Base-by-base conservation (phyloP, 768 basidiomycete species). In the Mycena amicta region DNA sequence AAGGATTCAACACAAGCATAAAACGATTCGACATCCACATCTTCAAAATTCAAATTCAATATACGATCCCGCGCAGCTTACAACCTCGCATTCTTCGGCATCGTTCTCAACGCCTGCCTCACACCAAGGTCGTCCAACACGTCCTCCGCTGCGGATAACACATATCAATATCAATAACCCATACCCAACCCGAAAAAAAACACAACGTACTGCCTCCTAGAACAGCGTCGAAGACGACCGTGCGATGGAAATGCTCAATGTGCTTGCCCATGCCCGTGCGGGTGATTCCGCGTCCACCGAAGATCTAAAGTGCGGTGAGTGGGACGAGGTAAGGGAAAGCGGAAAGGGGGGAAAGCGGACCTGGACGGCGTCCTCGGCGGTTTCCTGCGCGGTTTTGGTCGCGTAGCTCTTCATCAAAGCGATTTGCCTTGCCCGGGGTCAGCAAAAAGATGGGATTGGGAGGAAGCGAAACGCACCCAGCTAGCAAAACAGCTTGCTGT, bases 231-330 rank as follows among this genome's bases (percentile, higher is more conserved):
- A 75, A 75, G 5, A 71, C 69, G 11, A 74, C 71, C 4, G 74
- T 76, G 37, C 75, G 57, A 50, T 75, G 72, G 25, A 25, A 45
- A 28, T 86, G 85, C 62, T 88, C 86, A 41, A 86, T 77, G 55
- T 78, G 72, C 43, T 69, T 75, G 33, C 87, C 87, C 84, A 86
- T 86, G 8, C 92, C 92, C 15, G 84, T 84, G 69, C 81, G 80
- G 27, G 93, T 93, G 57, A 95, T 84, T 47, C 90, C 93, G 55
- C 93, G 83, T 8, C 93, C 93, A 64, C 93, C 92, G 62, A 93
- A 93, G 43, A 45, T 45, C 43, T 37, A 37, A 37, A 18, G 33
- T 8, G 8, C n/a, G n/a, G n/a, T n/a, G n/a, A n/a, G n/a, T n/a
- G n/a, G n/a, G n/a, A n/a, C n/a, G n/a, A n/a, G n/a, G n/a, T n/a